These are phyloP conservation scores for Bolboschoenoplectus hybrid DNA, from an alignment of 202 grass and related monocot species.

Conservation along the genomic window DNA sequence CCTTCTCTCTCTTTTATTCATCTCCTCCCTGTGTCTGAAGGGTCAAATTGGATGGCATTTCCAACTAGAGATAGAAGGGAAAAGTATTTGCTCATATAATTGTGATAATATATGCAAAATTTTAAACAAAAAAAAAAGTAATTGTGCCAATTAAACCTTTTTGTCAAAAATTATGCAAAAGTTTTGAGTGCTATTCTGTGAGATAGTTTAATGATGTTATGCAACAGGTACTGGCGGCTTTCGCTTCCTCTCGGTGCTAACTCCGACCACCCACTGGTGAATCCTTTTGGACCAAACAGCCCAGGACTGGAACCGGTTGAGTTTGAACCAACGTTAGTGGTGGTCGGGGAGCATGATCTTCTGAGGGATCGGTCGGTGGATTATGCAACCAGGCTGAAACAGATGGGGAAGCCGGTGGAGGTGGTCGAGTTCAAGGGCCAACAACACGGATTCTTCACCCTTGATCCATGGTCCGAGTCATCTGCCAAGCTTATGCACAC, in stretches of 20 bases:
- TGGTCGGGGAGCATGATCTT: slow-evolving; percentile 63
- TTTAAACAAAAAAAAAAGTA: background rate
- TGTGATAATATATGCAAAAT: background rate
- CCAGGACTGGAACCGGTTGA: slow-evolving; percentile 51
- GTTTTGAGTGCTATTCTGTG: background rate
- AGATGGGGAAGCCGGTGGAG: slow-evolving; percentile 68
- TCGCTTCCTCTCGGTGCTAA: slow-evolving; percentile 62
- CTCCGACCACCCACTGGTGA: slow-evolving; percentile 58
- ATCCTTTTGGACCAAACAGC: slow-evolving; percentile 67
- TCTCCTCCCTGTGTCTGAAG: too few relatives aligned
- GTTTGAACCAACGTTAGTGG: slow-evolving; percentile 59
- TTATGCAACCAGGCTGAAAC: slow-evolving; percentile 55
- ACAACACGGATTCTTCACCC: slow-evolving; percentile 91
- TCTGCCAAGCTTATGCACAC: slow-evolving; percentile 60
- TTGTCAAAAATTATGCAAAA: background rate
- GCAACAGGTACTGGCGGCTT: slow-evolving; percentile 71
- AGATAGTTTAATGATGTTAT: background rate
- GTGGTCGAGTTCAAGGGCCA: slow-evolving; percentile 63
- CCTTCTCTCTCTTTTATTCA: background rate
- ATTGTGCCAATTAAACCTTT: background rate
- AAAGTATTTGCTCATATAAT: background rate
- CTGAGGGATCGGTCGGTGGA: slow-evolving; percentile 70
- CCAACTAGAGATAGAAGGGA: background rate
- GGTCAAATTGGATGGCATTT: background rate
- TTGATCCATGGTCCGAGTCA: slow-evolving; percentile 61